Evolutionary conservation across 2,329 filamentous ascomycete genomes (phyloP).

Genomic region (Fusarium phyllophilum): DNA sequence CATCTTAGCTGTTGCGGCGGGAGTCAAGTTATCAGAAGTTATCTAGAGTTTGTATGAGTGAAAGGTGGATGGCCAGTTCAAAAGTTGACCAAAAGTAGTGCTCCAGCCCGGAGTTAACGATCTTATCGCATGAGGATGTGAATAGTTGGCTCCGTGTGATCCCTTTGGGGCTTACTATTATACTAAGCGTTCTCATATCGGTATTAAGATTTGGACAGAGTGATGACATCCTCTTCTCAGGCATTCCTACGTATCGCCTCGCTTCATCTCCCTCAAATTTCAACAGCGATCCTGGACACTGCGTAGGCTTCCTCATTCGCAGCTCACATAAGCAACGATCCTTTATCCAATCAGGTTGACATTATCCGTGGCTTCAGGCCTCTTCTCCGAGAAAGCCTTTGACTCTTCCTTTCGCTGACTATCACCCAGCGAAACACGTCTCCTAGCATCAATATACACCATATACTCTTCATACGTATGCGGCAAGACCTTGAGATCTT

Average conservation of each 20-base stretch:
- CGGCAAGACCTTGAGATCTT: slow-evolving; percentile 43
- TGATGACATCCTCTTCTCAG: not conserved
- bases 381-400: slow-evolving; percentile 2
- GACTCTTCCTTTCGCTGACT: slow-evolving; percentile 32
- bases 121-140: not conserved
- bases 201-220: not conserved
- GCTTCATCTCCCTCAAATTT: not conserved
- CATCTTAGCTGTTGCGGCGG: not conserved
- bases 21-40: not conserved
- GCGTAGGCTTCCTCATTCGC: no score
- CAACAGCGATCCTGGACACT: not conserved
- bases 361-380: not conserved
- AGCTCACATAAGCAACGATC: not conserved
- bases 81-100: no score
- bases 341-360: slow-evolving; percentile 34
- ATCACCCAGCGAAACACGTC: slow-evolving; percentile 42
- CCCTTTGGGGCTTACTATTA: not conserved
- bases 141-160: not conserved
- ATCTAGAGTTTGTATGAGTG: not conserved
- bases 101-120: not conserved
- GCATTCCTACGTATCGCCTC: not conserved
- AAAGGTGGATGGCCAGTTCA: not conserved
- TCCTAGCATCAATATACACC: slow-evolving; percentile 46
- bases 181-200: not conserved
- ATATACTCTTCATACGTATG: slow-evolving; percentile 47